phyloP scores from a whole-genome alignment of 192 early-diverging fungal genomes.

The Pilobolus umbonatus region DNA sequence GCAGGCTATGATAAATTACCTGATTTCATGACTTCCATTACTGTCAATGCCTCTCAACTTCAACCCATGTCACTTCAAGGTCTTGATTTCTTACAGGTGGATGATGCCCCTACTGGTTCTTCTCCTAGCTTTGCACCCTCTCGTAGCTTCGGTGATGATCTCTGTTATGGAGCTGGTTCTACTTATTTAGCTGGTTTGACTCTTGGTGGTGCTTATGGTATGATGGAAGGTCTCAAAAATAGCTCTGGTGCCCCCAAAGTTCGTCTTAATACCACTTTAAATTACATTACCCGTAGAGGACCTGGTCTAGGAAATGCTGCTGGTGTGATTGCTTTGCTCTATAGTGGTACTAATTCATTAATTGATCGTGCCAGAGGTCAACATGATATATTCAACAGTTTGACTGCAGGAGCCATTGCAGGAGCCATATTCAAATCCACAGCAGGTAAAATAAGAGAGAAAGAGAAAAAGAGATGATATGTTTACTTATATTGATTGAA shows the following conservation, averaged over 20 bases:
- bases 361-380: constrained; percentile 58
- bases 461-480: neutral
- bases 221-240: constrained; percentile 68
- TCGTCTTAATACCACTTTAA: constrained; percentile 75
- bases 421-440: constrained; percentile 77
- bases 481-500: too few relatives aligned
- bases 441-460: constrained; percentile 46
- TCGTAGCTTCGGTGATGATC: constrained; percentile 75
- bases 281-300: constrained; percentile 79
- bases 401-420: constrained; percentile 68
- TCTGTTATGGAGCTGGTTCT: constrained; percentile 80
- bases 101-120: constrained; percentile 33
- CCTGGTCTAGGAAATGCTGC: constrained; percentile 79
- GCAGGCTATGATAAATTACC: constrained; percentile 40
- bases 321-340: constrained; percentile 78
- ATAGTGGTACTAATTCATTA: constrained; percentile 68
- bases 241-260: constrained; percentile 57
- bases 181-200: constrained; percentile 71
- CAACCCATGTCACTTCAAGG: constrained; percentile 52
- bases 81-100: constrained; percentile 52
- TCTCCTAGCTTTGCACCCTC: constrained; percentile 54
- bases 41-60: constrained; percentile 38
- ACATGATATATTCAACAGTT: constrained; percentile 62
- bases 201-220: constrained; percentile 69
- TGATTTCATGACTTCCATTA: constrained; percentile 43